Percentiles rank a stretch among this genome's conserved stretches.
These are phyloP conservation scores for Penicillium occitanis DNA, from an alignment of 2,329 filamentous ascomycete genomes.

Conservation along the genomic window DNA sequence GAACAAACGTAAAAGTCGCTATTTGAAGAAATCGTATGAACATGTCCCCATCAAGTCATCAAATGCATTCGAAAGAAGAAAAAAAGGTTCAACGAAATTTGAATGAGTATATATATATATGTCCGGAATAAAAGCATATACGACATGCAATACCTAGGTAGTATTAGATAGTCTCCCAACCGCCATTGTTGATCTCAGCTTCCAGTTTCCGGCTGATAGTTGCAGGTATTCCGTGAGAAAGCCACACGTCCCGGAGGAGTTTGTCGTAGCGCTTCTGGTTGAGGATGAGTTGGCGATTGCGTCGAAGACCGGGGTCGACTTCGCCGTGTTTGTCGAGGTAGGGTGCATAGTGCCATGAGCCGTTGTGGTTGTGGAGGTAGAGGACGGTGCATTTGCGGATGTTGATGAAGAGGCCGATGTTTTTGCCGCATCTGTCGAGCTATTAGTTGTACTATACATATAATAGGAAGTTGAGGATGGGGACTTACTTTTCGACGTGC, in stretches of 20 bases:
- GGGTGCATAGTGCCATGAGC: conserved; percentile 81
- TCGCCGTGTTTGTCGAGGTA: conserved; percentile 97
- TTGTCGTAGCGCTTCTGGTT: conserved; percentile 94
- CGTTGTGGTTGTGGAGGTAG: conserved; percentile 77
- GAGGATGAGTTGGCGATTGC: conserved; percentile 84
- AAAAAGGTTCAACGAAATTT: not conserved
- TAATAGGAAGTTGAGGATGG: not conserved
- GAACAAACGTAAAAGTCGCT: conserved; percentile 4
- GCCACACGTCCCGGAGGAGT: conserved; percentile 79
- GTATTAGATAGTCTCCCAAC: conserved; percentile 74
- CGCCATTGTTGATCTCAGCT: conserved; percentile 93
- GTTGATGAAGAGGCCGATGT: conserved; percentile 92
- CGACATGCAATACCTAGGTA: not conserved
- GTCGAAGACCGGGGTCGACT: conserved; percentile 83
- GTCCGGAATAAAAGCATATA: not conserved
- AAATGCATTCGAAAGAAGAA: not conserved
- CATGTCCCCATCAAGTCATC: conserved; percentile 13
- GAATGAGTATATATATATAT: conserved; percentile 6
- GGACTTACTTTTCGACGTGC: conserved; percentile 75
- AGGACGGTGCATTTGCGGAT: conserved; percentile 93
- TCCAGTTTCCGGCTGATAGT: conserved; percentile 88
- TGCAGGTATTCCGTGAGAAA: conserved; percentile 82
- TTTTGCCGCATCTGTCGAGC: conserved; percentile 72
- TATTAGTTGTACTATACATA: conserved; percentile 15
- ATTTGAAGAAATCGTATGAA: conserved; percentile 1